Evolutionary conservation across 2,329 filamentous ascomycete species (phyloP).

Genomic region (Eurotiales sp.): DNA sequence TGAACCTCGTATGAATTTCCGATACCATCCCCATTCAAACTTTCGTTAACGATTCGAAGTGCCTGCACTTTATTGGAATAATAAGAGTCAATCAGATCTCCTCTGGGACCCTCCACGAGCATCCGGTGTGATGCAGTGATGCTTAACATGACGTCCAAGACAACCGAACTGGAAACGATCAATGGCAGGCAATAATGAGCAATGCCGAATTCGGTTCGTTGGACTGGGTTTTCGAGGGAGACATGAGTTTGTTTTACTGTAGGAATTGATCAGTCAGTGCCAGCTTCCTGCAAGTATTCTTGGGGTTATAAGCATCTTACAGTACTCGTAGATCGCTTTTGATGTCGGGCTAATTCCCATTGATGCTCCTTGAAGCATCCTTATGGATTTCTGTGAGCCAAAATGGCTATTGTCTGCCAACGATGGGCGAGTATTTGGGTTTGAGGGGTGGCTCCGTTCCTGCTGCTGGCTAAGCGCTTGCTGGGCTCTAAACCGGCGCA

Average conservation of each 20-base stretch:
- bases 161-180: neutral
- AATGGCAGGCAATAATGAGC: conserved; percentile 1
- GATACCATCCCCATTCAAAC: neutral
- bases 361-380: neutral
- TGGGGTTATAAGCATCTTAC: neutral
- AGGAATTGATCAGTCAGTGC: neutral
- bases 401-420: neutral
- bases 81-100: neutral
- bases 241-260: conserved; percentile 1
- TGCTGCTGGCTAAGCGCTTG: neutral
- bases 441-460: neutral
- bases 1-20: neutral
- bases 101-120: neutral
- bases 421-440: too few species aligned
- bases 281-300: too few species aligned
- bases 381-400: neutral
- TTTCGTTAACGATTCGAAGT: neutral
- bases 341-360: neutral
- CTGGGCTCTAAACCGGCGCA: neutral
- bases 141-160: neutral
- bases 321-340: neutral
- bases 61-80: conserved; percentile 1
- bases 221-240: neutral
- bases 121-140: neutral
- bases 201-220: neutral